Base-by-base conservation (phyloP, 164 flowering plant genomes). In the Paratinospora sagittata region DNA sequence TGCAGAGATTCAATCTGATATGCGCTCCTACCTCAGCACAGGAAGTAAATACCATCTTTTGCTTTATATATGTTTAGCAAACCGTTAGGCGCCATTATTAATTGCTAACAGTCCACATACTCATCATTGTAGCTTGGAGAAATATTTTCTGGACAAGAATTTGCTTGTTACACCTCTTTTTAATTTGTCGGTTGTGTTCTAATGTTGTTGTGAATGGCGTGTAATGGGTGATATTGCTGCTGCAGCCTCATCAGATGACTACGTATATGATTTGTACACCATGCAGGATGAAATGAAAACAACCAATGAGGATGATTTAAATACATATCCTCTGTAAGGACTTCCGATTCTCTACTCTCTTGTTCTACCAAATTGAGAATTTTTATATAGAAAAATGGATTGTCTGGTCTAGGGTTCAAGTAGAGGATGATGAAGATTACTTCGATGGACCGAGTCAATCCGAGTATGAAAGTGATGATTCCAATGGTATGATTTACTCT, bases 381-480 rank as follows among this genome's bases (percentile, higher is more conserved):
- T 11, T 13, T 6, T 52, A n/a, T 12, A 21, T 23, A 61, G 34
- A 34, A 1, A 8, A 41, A 9, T 27, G 27, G 64, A 9, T 71
- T 30, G 13, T 70, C 47, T 76, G 63, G 70, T 16, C 70, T 71
- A 92, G 96, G 74, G 86, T 92, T 33, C 80, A 77, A 71, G 77
- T 77, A 33, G 71, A 64, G 12, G 72, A 70, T 13, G 74, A 87
- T n/a, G 89, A 85, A 52, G 85, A 89, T 27, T 90, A 67, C 72
- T 88, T 81, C 75, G 93, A 81, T 77, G 93, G 89, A 21, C 89
- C 89, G 72, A 81, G 71, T 76, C 84, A 83, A 19, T 82, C 90
- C 9, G 96, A 89, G 8, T 85, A 73, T 74, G 96, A 87, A 41
- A 81, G 74, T 76, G 89, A 90, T 58, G 97, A 92, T 80, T 92